These are phyloP conservation scores for Pseudopithomyces chartarum DNA, from an alignment of 2,329 filamentous ascomycete species.

Conservation along the genomic window DNA sequence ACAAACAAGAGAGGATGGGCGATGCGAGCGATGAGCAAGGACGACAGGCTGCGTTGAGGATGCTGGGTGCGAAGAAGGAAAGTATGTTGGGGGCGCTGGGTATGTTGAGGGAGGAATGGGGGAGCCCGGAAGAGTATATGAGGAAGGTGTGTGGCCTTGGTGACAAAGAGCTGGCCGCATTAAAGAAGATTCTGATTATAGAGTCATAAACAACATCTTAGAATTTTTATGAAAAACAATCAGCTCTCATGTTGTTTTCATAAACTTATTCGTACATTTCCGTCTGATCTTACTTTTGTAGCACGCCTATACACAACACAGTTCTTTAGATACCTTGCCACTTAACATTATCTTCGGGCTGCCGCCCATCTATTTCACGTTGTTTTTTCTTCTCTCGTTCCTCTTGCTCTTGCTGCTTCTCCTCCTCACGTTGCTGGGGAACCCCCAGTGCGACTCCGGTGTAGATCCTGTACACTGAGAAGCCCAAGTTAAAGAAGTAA, in stretches of 20 bases:
- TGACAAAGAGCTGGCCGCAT: slow-evolving; percentile 58
- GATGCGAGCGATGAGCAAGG: slow-evolving; percentile 22
- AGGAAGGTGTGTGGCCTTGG: slow-evolving; percentile 62
- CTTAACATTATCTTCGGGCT: not conserved
- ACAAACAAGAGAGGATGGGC: slow-evolving; percentile 18
- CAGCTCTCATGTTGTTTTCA: no score
- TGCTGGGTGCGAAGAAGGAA: slow-evolving; percentile 49
- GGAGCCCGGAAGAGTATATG: slow-evolving; percentile 68
- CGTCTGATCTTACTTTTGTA: no score
- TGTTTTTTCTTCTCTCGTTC: slow-evolving; percentile 7
- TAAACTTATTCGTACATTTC: no score
- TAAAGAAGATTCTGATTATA: slow-evolving; percentile 43
- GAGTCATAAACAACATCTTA: slow-evolving; percentile 17
- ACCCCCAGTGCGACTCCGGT: slow-evolving; percentile 19
- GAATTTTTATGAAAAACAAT: no score
- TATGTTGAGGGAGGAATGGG: slow-evolving; percentile 64
- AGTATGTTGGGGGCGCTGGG: slow-evolving; percentile 58
- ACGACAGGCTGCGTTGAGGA: slow-evolving; percentile 36
- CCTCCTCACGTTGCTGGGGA: slow-evolving; percentile 21
- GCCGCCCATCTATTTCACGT: not conserved
- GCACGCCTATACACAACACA: no score
- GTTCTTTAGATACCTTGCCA: no score
- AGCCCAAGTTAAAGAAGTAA: slow-evolving; percentile 22
- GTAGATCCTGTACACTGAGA: slow-evolving; percentile 16
- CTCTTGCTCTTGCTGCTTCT: slow-evolving; percentile 12